phyloP scores from a whole-genome alignment of 345 rosid genomes.

The Sonneratia caseolaris region DNA sequence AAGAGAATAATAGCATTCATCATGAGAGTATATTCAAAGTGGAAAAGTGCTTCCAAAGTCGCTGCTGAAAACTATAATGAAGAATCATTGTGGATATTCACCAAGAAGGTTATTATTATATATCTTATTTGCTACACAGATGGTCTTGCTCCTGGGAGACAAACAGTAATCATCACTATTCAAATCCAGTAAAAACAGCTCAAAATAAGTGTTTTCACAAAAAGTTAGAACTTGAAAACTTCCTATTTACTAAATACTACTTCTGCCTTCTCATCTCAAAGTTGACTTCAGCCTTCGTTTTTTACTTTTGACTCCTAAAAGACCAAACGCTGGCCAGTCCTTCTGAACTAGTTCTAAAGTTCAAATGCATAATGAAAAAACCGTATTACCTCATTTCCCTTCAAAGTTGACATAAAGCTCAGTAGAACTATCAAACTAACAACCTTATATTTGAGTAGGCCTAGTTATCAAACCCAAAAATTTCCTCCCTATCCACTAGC shows the following conservation, averaged over 20 bases:
- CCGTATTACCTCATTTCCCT: background rate
- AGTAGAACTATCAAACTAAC: background rate
- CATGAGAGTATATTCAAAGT: background rate
- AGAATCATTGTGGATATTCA: background rate
- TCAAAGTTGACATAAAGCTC: background rate
- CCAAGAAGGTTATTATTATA: background rate
- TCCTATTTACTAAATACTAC: background rate
- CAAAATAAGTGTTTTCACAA: background rate
- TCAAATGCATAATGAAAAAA: background rate
- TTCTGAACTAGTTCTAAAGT: background rate
- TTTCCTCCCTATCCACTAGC: background rate
- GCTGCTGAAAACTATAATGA: too few species aligned
- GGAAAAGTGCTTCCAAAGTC: background rate
- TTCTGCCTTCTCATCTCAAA: background rate
- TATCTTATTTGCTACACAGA: background rate
- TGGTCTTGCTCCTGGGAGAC: background rate
- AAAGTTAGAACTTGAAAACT: background rate
- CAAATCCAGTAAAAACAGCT: background rate
- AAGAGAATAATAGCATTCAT: background rate
- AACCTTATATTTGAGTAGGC: background rate
- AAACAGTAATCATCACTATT: background rate
- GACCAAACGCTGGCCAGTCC: background rate
- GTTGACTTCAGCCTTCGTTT: background rate
- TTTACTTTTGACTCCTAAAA: background rate
- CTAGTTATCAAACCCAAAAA: background rate